Percentiles rank a stretch among this genome's conserved stretches.
Evolutionary conservation across 148 eudicot species (phyloP).

Genomic region (Oxyria digyna): DNA sequence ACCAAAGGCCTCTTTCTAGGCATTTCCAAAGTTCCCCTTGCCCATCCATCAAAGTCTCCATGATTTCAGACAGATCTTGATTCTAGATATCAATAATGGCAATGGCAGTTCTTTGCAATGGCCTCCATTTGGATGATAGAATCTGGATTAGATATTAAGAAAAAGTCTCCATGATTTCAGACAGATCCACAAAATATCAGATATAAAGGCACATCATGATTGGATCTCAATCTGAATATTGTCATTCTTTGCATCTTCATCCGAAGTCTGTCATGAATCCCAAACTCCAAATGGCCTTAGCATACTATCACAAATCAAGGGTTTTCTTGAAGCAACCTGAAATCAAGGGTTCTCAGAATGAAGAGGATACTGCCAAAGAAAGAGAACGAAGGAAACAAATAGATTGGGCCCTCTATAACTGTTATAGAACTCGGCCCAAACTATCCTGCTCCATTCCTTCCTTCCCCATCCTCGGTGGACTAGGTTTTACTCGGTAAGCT

Average conservation of each 20-base stretch:
- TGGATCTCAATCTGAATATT: not conserved
- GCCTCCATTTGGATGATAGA: constrained; percentile 43
- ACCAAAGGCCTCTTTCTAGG: constrained; percentile 21
- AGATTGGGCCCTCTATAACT: no score
- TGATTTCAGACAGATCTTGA: constrained; percentile 20
- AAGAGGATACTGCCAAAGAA: constrained; percentile 73
- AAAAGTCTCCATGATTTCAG: not conserved
- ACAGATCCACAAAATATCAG: not conserved
- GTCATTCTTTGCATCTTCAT: not conserved
- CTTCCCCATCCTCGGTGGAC: no score
- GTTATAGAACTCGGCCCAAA: no score
- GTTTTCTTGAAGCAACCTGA: not conserved
- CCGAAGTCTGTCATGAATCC: not conserved
- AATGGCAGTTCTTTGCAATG: constrained; percentile 29
- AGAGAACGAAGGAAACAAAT: no score
- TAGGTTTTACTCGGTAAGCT: no score
- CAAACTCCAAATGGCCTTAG: not conserved
- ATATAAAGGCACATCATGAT: not conserved
- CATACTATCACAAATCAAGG: not conserved
- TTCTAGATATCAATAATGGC: constrained; percentile 20
- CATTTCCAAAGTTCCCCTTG: constrained; percentile 14
- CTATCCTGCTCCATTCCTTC: no score
- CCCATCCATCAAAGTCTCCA: constrained; percentile 13
- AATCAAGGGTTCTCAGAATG: constrained; percentile 52
- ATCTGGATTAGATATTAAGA: constrained; percentile 19